These are phyloP conservation scores for Boeremia lycopersici DNA, from an alignment of 2,329 filamentous ascomycete genomes.

Conservation along the genomic window DNA sequence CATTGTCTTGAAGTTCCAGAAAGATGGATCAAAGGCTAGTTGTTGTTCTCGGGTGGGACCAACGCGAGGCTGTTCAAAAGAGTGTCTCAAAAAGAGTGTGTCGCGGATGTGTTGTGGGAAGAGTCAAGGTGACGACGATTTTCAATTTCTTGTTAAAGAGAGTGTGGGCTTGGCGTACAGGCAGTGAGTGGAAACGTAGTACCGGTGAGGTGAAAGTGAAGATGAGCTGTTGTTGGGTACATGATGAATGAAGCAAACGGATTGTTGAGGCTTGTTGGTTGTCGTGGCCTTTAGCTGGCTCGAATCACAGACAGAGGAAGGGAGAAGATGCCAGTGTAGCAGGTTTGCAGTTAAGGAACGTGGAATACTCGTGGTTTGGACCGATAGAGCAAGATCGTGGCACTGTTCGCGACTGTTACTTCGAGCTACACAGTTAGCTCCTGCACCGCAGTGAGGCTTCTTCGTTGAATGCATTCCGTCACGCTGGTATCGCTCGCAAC, in stretches of 20 bases:
- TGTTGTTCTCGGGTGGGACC: background rate
- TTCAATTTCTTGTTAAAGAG: background rate
- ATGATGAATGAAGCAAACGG: background rate
- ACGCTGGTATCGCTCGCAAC: too few relatives aligned
- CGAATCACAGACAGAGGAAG: conserved; percentile 10
- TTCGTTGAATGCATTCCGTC: too few relatives aligned
- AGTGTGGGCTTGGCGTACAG: conserved; percentile 9
- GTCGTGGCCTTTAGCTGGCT: conserved; percentile 10
- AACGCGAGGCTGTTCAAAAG: conserved; percentile 1
- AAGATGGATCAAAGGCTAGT: background rate
- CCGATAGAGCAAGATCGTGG: background rate
- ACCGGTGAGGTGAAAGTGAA: conserved; percentile 14
- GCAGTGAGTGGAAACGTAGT: background rate
- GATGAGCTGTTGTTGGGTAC: background rate
- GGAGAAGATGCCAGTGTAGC: conserved; percentile 9
- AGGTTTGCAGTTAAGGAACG: conserved; percentile 1
- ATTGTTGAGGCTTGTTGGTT: conserved; percentile 4
- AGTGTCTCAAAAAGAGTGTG: conserved; percentile 6
- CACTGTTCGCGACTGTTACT: background rate
- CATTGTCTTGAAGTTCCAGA: background rate
- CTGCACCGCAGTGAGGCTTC: too few relatives aligned
- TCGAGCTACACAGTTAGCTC: background rate
- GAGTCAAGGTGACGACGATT: conserved; percentile 1
- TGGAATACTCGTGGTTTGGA: background rate
- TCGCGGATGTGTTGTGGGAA: background rate